Evolutionary conservation across 306 rosid genomes (phyloP).

Genomic region (Sicyos baderoa): DNA sequence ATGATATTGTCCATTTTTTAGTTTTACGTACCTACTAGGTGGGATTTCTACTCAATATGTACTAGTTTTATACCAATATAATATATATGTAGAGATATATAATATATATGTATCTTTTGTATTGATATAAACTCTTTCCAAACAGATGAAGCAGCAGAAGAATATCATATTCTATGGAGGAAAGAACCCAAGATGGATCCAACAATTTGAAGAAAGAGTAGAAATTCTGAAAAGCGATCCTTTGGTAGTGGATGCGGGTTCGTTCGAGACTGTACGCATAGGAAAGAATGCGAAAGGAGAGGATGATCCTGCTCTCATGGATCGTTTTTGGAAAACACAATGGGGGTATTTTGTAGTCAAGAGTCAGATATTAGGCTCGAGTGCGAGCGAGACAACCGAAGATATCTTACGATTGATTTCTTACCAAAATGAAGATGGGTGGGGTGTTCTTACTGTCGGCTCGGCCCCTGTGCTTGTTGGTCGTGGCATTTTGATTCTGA

Average conservation of each 20-base stretch:
- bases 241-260: background rate
- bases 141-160: constrained; percentile 42
- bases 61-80: no score
- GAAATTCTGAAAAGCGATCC: constrained; percentile 1
- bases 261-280: constrained; percentile 23
- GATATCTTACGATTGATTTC: constrained; percentile 46
- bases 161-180: constrained; percentile 52
- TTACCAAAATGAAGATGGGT: constrained; percentile 46
- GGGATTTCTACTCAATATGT: no score
- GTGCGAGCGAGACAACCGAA: constrained; percentile 20
- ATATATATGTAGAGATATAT: no score
- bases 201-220: constrained; percentile 16
- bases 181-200: background rate
- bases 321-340: constrained; percentile 37
- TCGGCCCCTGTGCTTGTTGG: constrained; percentile 29
- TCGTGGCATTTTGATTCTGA: constrained; percentile 29
- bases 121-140: no score
- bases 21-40: no score
- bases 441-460: constrained; percentile 42
- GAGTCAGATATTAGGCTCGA: constrained; percentile 1
- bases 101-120: no score
- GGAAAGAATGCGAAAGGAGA: constrained; percentile 27
- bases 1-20: no score
- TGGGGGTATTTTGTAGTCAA: constrained; percentile 15
- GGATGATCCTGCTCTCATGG: constrained; percentile 26